These are phyloP conservation scores for Starmerella stellata DNA, from an alignment of 805 yeast genomes.

Conservation along the genomic window DNA sequence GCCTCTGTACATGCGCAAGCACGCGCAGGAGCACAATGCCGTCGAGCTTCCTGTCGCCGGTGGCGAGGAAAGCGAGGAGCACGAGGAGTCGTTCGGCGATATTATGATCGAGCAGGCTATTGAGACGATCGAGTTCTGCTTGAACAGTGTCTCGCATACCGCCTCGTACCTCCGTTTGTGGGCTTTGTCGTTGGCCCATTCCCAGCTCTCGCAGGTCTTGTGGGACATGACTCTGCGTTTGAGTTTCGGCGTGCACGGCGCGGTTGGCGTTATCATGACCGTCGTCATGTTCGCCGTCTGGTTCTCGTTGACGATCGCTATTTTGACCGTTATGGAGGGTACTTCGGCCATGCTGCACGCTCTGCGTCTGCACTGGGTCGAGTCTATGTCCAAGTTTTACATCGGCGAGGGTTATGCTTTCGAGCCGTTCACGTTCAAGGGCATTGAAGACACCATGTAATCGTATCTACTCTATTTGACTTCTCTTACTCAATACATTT, in stretches of 20 bases:
- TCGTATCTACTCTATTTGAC: too few species aligned
- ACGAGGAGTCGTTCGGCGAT: constrained; percentile 47
- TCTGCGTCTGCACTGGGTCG: constrained; percentile 98
- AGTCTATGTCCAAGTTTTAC: constrained; percentile 93
- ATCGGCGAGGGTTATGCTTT: constrained; percentile 91
- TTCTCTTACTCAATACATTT: too few species aligned
- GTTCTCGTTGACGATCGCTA: constrained; percentile 80
- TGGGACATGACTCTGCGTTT: constrained; percentile 89
- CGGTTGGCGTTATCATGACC: constrained; percentile 50
- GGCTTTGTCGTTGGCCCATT: constrained; percentile 95
- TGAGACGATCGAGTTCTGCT: constrained; percentile 92
- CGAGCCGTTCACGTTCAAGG: constrained; percentile 60
- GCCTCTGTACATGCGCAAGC: constrained; percentile 51
- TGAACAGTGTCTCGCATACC: constrained; percentile 95
- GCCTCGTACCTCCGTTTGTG: constrained; percentile 91
- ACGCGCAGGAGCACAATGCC: constrained; percentile 27
- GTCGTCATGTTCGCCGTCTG: constrained; percentile 82
- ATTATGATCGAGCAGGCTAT: constrained; percentile 92
- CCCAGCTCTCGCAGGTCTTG: constrained; percentile 82
- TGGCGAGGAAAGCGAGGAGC: background rate
- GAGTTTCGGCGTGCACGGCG: constrained; percentile 53
- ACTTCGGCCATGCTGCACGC: constrained; percentile 98
- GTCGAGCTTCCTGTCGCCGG: constrained; percentile 21
- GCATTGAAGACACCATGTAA: too few species aligned
- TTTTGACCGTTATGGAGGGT: constrained; percentile 93